Evolutionary conservation across 495 filamentous ascomycete species (phyloP).

Genomic region (Tuber microsphaerosporum): DNA sequence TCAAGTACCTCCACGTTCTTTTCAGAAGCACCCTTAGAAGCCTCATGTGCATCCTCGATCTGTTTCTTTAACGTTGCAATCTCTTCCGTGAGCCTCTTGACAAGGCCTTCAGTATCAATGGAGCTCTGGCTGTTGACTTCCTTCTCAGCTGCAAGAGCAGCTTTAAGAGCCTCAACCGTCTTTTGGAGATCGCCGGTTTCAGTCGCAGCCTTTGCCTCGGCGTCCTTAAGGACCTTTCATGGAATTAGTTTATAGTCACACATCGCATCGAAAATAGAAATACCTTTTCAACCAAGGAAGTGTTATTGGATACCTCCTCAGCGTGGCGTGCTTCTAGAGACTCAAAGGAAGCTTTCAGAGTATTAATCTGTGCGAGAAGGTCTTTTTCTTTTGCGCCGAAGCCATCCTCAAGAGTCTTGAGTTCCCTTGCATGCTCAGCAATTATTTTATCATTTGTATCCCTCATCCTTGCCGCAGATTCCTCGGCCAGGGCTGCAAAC

Average conservation of each 20-base stretch:
- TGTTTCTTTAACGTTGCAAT: constrained; percentile 28
- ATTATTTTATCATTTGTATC: constrained; percentile 25
- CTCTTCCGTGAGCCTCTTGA: constrained; percentile 20
- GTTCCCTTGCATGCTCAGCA: constrained; percentile 44
- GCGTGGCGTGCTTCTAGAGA: constrained; percentile 32
- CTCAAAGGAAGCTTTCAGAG: constrained; percentile 29
- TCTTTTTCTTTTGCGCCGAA: constrained; percentile 43
- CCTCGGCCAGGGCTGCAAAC: not conserved
- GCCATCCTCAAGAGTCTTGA: constrained; percentile 45
- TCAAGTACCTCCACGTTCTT: constrained; percentile 45
- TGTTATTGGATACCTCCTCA: constrained; percentile 33
- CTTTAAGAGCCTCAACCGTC: constrained; percentile 27
- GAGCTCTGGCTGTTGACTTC: constrained; percentile 16
- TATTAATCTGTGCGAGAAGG: constrained; percentile 29
- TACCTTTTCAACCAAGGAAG: constrained; percentile 34
- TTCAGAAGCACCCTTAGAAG: constrained; percentile 40
- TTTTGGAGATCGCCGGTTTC: constrained; percentile 31
- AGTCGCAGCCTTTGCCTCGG: constrained; percentile 10
- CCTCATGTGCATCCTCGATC: constrained; percentile 40
- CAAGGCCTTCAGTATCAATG: constrained; percentile 12
- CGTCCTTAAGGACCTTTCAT: constrained; percentile 11
- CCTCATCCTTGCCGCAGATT: constrained; percentile 23
- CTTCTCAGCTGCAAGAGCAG: constrained; percentile 37
- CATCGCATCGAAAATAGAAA: constrained; percentile 13
- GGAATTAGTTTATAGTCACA: constrained; percentile 14